Evolutionary conservation across 805 yeast genomes (phyloP).

Genomic region (Kluyveromyces nonfermentans): DNA sequence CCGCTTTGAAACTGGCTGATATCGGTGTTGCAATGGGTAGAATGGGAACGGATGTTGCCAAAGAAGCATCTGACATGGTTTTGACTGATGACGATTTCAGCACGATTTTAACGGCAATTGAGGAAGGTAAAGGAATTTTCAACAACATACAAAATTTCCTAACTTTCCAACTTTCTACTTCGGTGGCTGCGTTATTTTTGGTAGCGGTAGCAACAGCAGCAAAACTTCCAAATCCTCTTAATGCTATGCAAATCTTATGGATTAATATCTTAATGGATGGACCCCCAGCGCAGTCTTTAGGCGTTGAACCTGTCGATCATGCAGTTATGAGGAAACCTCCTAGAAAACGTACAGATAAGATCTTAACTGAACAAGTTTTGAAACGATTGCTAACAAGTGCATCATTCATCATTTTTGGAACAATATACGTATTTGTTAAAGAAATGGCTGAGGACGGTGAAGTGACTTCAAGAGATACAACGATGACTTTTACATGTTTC

Average conservation of each 20-base stretch:
- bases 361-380: conserved; percentile 60
- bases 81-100: conserved; percentile 94
- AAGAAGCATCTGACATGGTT: conserved; percentile 97
- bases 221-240: conserved; percentile 85
- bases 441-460: conserved; percentile 75
- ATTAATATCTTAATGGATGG: conserved; percentile 98
- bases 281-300: conserved; percentile 96
- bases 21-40: conserved; percentile 92
- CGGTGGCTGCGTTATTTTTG: conserved; percentile 87
- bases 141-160: conserved; percentile 90
- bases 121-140: conserved; percentile 96
- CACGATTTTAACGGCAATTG: conserved; percentile 85
- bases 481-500: conserved; percentile 97
- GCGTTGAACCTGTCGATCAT: conserved; percentile 95
- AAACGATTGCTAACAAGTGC: conserved; percentile 73
- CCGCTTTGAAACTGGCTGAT: conserved; percentile 93
- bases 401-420: conserved; percentile 67
- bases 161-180: conserved; percentile 91
- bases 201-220: conserved; percentile 82
- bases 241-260: conserved; percentile 98
- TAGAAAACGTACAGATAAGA: conserved; percentile 76
- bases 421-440: conserved; percentile 72
- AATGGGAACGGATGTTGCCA: conserved; percentile 96
- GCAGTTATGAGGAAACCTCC: conserved; percentile 97
- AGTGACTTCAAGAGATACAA: conserved; percentile 90